Conservation (phyloP, 495 filamentous ascomycete genomes). For the Saxophila tyrrhenica region DNA sequence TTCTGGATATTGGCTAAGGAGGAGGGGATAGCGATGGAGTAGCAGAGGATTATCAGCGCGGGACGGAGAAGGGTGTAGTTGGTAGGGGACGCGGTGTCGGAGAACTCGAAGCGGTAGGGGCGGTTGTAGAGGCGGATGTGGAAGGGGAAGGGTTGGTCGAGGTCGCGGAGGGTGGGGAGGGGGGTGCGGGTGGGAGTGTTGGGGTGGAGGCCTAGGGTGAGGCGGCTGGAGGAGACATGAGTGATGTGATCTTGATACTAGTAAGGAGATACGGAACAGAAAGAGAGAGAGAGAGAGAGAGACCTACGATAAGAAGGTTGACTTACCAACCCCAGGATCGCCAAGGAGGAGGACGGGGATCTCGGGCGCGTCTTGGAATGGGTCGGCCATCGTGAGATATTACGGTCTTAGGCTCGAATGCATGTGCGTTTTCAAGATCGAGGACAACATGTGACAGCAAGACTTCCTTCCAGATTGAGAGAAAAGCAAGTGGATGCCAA, state of each 20-base stretch:
- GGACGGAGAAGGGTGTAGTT: constrained; percentile 65
- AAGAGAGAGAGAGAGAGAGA: constrained; percentile 1
- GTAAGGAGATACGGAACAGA: neutral
- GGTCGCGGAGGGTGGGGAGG: constrained; percentile 54
- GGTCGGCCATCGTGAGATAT: constrained; percentile 1
- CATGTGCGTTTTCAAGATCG: neutral
- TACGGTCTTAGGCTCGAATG: neutral
- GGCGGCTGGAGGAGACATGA: constrained; percentile 20
- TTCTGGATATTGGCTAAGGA: constrained; percentile 46
- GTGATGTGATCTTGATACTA: neutral
- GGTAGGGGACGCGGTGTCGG: constrained; percentile 64
- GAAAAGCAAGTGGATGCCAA: too few relatives aligned
- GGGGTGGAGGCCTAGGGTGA: constrained; percentile 24
- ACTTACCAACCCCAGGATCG: constrained; percentile 71
- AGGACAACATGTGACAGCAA: neutral
- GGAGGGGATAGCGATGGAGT: constrained; percentile 58
- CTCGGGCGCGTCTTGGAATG: constrained; percentile 17
- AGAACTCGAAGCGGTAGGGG: constrained; percentile 63
- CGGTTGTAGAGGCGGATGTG: constrained; percentile 57
- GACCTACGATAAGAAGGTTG: constrained; percentile 78
- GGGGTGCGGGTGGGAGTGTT: constrained; percentile 3
- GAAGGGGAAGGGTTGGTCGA: constrained; percentile 75
- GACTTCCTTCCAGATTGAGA: too few relatives aligned
- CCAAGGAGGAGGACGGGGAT: constrained; percentile 70
- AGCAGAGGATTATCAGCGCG: constrained; percentile 67